A percentile compares a stretch with the other conserved stretches of the same genome.
These are phyloP conservation scores for Fusarium lyarnte DNA, from an alignment of 2,329 filamentous ascomycete species.

Conservation along the genomic window DNA sequence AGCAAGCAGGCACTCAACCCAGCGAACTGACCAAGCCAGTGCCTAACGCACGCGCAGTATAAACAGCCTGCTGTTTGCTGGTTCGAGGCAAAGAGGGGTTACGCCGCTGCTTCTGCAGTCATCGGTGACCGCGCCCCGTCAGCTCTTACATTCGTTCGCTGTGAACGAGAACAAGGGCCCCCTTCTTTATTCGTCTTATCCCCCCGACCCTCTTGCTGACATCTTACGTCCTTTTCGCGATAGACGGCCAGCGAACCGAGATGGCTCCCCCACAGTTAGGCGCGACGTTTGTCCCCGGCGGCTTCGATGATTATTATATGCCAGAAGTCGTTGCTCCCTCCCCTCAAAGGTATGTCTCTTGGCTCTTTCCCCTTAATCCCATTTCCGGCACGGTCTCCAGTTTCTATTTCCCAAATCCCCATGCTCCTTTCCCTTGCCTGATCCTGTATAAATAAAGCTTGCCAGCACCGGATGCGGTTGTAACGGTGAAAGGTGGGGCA, in stretches of 20 bases:
- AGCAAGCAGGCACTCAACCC: constrained; percentile 17
- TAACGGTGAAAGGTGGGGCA: constrained; percentile 48
- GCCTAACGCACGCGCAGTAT: constrained; percentile 33
- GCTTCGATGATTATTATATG: constrained; percentile 69
- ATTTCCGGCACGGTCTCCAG: constrained; percentile 30
- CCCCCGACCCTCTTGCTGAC: constrained; percentile 44
- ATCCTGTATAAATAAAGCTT: constrained; percentile 31
- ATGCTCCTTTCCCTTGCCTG: constrained; percentile 21
- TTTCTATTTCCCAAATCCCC: constrained; percentile 31
- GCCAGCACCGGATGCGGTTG: constrained; percentile 39
- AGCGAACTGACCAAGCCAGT: constrained; percentile 17
- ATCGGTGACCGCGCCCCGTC: constrained; percentile 39
- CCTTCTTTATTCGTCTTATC: constrained; percentile 41
- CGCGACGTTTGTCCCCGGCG: constrained; percentile 68
- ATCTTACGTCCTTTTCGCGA: constrained; percentile 44
- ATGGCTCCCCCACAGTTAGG: constrained; percentile 52
- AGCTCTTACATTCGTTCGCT: constrained; percentile 40
- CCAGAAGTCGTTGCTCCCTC: constrained; percentile 67
- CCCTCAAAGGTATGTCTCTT: constrained; percentile 63
- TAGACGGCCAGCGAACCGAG: constrained; percentile 44
- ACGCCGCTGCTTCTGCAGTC: constrained; percentile 41
- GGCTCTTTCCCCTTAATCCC: constrained; percentile 25
- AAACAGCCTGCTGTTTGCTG: constrained; percentile 34
- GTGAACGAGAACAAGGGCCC: constrained; percentile 38
- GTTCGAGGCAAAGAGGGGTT: constrained; percentile 39